Conservation (phyloP, 2,329 filamentous ascomycete species). For the Dactylonectria estremocensis region DNA sequence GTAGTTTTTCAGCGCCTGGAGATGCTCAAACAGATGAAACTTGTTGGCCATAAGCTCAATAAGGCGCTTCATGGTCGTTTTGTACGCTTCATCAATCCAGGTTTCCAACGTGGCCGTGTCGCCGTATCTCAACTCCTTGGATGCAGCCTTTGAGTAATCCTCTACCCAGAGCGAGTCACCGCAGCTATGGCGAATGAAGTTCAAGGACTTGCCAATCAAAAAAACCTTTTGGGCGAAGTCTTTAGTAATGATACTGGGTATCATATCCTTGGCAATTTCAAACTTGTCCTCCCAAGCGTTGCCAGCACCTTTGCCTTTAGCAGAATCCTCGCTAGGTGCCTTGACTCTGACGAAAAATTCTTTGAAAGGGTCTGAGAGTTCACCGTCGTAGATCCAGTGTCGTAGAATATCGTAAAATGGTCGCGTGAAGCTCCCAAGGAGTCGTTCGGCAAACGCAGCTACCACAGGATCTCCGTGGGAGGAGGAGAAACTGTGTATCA, state of each 20-base stretch:
- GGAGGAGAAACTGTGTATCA: conserved; percentile 94
- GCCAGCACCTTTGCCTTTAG: conserved; percentile 75
- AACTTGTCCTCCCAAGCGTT: conserved; percentile 99
- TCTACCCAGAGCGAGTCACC: conserved; percentile 96
- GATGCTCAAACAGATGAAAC: conserved; percentile 94
- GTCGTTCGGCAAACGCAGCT: conserved; percentile 89
- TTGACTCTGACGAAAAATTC: conserved; percentile 97
- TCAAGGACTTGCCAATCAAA: conserved; percentile 96
- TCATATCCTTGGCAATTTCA: conserved; percentile 85
- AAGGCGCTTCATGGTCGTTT: conserved; percentile 95
- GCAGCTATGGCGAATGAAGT: conserved; percentile 97
- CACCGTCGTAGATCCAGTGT: conserved; percentile 98
- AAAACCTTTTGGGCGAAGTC: conserved; percentile 98
- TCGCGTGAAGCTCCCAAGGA: conserved; percentile 88
- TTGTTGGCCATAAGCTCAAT: conserved; percentile 95
- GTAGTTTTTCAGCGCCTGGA: conserved; percentile 94
- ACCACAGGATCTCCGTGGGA: conserved; percentile 97
- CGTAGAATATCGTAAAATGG: conserved; percentile 98
- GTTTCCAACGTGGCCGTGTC: conserved; percentile 92
- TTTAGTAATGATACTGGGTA: conserved; percentile 92
- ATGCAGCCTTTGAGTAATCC: conserved; percentile 92
- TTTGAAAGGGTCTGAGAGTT: conserved; percentile 93
- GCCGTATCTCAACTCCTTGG: conserved; percentile 91
- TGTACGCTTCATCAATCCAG: conserved; percentile 97
- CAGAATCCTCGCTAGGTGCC: conserved; percentile 65